phyloP scores from a whole-genome alignment of 306 rosid species.

The Prunus armeniaca region DNA sequence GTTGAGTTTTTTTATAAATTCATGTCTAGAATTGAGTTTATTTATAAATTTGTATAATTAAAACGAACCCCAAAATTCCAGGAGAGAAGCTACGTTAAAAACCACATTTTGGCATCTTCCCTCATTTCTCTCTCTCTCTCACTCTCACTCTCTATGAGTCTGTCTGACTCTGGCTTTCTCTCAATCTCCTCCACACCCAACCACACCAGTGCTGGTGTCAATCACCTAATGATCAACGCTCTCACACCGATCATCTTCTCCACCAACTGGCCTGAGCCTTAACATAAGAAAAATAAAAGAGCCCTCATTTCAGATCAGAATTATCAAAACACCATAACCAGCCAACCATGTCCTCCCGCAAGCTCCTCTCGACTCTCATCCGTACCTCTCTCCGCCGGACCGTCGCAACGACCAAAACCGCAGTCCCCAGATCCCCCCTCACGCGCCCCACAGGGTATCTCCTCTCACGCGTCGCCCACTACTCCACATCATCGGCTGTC shows the following conservation, averaged over 20 bases:
- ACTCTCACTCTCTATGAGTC: not conserved
- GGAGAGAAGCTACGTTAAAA: not conserved
- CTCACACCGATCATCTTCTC: not conserved
- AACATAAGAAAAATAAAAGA: not conserved
- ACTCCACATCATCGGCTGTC: constrained; percentile 54
- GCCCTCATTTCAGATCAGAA: not conserved
- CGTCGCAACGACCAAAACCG: constrained; percentile 18
- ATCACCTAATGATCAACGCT: not conserved
- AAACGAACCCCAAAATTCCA: constrained; percentile 1
- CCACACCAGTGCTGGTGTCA: not conserved
- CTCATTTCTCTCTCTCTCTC: not conserved
- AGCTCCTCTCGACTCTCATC: constrained; percentile 46
- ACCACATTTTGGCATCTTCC: too few relatives aligned
- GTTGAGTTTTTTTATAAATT: too few relatives aligned
- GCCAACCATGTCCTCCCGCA: constrained; percentile 29
- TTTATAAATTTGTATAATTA: too few relatives aligned
- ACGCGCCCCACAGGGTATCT: constrained; percentile 44
- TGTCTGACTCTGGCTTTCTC: too few relatives aligned
- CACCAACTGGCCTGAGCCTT: not conserved
- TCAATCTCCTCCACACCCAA: not conserved
- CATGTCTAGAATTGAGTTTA: too few relatives aligned
- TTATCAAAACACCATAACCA: not conserved
- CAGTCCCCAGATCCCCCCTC: constrained; percentile 9
- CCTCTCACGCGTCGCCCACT: constrained; percentile 52
- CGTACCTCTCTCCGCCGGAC: constrained; percentile 40